Conservation (phyloP, 2,329 filamentous ascomycete species). For the Aspergillus oerlinghausenensis region DNA sequence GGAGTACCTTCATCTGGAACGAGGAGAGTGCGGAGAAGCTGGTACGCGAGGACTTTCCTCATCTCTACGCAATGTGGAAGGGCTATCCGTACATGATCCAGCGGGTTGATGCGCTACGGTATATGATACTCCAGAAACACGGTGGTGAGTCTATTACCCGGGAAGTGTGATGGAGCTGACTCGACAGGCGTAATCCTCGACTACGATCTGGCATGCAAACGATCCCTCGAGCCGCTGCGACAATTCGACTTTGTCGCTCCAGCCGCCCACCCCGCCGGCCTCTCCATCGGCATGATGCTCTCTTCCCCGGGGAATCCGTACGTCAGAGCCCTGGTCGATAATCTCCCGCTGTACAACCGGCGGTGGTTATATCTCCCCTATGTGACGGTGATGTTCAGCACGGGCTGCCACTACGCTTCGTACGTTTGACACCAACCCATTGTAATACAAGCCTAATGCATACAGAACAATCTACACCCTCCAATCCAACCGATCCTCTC, state of each 20-base stretch:
- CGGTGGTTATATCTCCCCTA: conserved; percentile 40
- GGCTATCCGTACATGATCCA: conserved; percentile 17
- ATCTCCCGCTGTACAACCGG: conserved; percentile 33
- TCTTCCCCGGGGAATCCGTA: conserved; percentile 32
- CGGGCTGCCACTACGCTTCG: conserved; percentile 42
- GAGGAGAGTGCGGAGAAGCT: conserved; percentile 11
- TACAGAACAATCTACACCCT: conserved; percentile 36
- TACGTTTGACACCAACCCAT: conserved; percentile 3
- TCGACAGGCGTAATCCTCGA: conserved; percentile 24
- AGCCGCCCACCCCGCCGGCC: conserved; percentile 38
- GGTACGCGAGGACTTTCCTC: conserved; percentile 13
- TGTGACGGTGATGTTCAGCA: conserved; percentile 43
- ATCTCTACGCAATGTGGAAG: conserved; percentile 15
- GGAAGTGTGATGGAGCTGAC: neutral
- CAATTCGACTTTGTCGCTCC: conserved; percentile 42
- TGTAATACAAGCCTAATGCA: neutral
- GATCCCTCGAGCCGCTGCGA: conserved; percentile 37
- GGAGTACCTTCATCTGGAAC: conserved; percentile 14
- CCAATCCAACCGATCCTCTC: conserved; percentile 26
- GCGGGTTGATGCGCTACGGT: conserved; percentile 20
- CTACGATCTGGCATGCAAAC: conserved; percentile 38
- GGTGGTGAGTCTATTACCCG: conserved; percentile 10
- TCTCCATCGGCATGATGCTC: conserved; percentile 43
- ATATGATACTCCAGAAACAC: conserved; percentile 18
- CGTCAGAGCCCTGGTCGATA: conserved; percentile 30